A percentile compares a stretch with the other conserved stretches of the same genome.
Conservation (phyloP, 2,329 filamentous ascomycete genomes). For the Paraconiothyrium brasiliense region DNA sequence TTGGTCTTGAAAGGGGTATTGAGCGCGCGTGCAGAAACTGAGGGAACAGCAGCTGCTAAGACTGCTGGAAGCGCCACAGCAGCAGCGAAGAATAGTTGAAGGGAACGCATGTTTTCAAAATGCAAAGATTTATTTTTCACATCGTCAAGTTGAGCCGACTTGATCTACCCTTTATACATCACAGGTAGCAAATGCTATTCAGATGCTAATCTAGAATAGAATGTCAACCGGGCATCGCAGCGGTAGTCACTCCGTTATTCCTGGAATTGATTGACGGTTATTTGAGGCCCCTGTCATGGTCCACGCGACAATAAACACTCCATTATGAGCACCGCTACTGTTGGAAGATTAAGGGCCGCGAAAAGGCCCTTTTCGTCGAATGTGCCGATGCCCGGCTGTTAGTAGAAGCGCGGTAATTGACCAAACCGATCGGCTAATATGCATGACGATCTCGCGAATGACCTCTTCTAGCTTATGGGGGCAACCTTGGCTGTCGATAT, state of each 20-base stretch:
- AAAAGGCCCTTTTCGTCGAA: not conserved
- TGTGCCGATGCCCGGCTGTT: slow-evolving; percentile 13
- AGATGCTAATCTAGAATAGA: slow-evolving; percentile 13
- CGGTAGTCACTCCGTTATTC: not conserved
- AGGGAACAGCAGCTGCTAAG: slow-evolving; percentile 28
- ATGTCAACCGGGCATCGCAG: not conserved
- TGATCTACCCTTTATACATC: not conserved
- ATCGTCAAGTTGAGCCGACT: not conserved
- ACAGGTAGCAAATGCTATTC: not conserved
- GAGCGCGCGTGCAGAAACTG: slow-evolving; percentile 22
- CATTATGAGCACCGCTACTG: slow-evolving; percentile 5
- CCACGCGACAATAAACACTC: slow-evolving; percentile 1
- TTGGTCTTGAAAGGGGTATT: slow-evolving; percentile 44
- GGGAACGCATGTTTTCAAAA: slow-evolving; percentile 29
- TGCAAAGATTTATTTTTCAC: not conserved
- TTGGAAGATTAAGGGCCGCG: not conserved
- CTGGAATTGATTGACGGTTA: slow-evolving; percentile 17
- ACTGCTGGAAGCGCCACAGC: slow-evolving; percentile 29
- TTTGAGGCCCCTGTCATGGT: not conserved
- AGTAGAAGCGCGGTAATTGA: slow-evolving; percentile 5
- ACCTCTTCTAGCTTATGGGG: slow-evolving; percentile 9
- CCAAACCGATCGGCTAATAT: slow-evolving; percentile 16
- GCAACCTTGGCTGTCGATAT: slow-evolving; percentile 10
- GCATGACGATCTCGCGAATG: not conserved
- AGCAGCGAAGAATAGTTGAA: slow-evolving; percentile 23